Evolutionary conservation across 2,329 filamentous ascomycete species (phyloP).

Genomic region (Hymenoscyphus linearis): DNA sequence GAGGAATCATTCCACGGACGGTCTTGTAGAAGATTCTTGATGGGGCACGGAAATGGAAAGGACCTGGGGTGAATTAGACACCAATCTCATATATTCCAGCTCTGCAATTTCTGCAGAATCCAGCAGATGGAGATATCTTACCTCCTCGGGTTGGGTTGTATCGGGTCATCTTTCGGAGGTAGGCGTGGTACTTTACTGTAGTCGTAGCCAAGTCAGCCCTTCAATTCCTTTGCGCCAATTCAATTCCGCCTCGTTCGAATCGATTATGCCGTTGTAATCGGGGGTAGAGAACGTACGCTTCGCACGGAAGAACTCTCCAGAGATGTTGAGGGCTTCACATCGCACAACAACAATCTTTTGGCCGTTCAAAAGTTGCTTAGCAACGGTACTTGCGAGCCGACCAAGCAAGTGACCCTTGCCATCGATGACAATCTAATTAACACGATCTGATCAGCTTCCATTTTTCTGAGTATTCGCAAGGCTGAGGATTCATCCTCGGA

Average conservation of each 20-base stretch:
- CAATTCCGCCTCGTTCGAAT: constrained; percentile 12
- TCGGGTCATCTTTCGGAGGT: constrained; percentile 99
- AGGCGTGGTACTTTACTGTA: constrained; percentile 99
- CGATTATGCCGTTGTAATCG: constrained; percentile 7
- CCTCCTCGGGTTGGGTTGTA: constrained; percentile 99
- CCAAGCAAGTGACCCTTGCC: constrained; percentile 99
- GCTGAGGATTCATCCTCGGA: constrained; percentile 3
- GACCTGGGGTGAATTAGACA: constrained; percentile 55
- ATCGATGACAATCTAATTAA: constrained; percentile 87
- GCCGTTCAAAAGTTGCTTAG: constrained; percentile 97
- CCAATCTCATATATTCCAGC: not conserved
- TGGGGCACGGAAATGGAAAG: constrained; percentile 99
- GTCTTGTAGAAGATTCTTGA: constrained; percentile 99
- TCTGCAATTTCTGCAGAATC: constrained; percentile 5
- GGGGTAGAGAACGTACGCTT: constrained; percentile 76
- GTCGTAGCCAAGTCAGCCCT: constrained; percentile 42
- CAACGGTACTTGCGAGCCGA: constrained; percentile 95
- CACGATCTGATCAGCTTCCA: constrained; percentile 32
- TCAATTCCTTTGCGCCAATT: constrained; percentile 11
- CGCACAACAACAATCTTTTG: constrained; percentile 99
- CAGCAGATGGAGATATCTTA: constrained; percentile 38
- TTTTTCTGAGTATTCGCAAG: constrained; percentile 10
- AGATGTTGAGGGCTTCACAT: constrained; percentile 99
- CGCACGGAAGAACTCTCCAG: constrained; percentile 99
- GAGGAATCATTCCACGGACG: constrained; percentile 99